Percentiles rank a stretch among this genome's conserved stretches.
These are phyloP conservation scores for Cyclanthera cordifolia DNA, from an alignment of 306 rosid genomes.

Conservation along the genomic window DNA sequence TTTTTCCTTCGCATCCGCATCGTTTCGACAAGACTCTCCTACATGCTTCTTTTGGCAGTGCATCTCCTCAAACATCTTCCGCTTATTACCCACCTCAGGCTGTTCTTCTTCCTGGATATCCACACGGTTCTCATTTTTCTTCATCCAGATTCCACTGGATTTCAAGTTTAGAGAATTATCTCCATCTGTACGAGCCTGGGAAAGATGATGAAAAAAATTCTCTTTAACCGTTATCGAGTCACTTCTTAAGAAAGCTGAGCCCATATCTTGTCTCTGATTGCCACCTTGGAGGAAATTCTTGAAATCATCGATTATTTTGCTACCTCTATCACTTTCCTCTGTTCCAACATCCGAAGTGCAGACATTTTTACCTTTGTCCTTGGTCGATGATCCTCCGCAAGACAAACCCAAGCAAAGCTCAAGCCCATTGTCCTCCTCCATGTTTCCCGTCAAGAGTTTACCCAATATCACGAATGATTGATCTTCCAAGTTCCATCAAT, in stretches of 20 bases:
- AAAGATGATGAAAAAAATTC: constrained; percentile 71
- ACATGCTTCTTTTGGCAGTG: constrained; percentile 6
- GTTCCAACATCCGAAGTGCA: constrained; percentile 19
- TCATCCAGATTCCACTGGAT: constrained; percentile 52
- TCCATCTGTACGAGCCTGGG: constrained; percentile 43
- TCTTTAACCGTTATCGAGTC: constrained; percentile 54
- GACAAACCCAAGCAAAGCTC: constrained; percentile 95
- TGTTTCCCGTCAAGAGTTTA: constrained; percentile 10
- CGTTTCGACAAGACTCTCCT: neutral
- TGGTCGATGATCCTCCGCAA: constrained; percentile 68
- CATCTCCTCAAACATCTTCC: constrained; percentile 23
- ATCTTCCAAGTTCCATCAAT: neutral
- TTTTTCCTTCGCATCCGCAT: neutral
- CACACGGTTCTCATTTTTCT: constrained; percentile 29
- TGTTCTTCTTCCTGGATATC: constrained; percentile 57
- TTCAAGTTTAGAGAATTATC: constrained; percentile 44
- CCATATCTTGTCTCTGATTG: constrained; percentile 52
- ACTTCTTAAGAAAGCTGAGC: constrained; percentile 31
- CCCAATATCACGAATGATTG: neutral
- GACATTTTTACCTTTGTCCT: constrained; percentile 61
- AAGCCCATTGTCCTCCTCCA: constrained; percentile 90
- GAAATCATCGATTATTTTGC: constrained; percentile 27
- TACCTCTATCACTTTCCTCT: constrained; percentile 26
- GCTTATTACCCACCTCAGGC: constrained; percentile 45
- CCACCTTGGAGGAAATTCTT: constrained; percentile 57